A percentile compares a stretch with the other conserved stretches of the same genome.
phyloP scores from a whole-genome alignment of 2,329 filamentous ascomycete genomes.

The Colletotrichum chrysophilum region DNA sequence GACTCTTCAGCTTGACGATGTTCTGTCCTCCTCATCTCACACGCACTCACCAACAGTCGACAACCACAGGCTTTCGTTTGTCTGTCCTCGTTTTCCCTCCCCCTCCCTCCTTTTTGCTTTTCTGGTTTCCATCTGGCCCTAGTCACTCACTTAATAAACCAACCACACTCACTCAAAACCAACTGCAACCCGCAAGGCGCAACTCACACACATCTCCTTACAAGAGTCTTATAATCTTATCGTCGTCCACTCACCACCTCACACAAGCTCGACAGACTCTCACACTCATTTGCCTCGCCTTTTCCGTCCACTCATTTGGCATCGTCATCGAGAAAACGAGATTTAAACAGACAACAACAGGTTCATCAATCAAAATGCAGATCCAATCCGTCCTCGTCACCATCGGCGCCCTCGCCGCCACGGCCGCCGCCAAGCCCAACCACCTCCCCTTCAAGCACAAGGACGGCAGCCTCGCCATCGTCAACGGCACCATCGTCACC shows the following conservation, averaged over 20 bases:
- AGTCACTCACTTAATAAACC: slow-evolving; percentile 7
- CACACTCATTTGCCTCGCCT: neutral
- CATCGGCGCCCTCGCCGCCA: slow-evolving; percentile 23
- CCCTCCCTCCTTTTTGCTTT: neutral
- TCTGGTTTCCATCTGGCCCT: neutral
- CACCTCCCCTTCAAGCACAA: neutral
- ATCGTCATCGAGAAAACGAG: neutral
- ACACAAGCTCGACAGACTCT: slow-evolving; percentile 1
- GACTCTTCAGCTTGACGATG: neutral
- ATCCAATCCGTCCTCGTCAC: slow-evolving; percentile 30
- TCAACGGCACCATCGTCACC: slow-evolving; percentile 33
- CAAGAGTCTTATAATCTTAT: too few species aligned
- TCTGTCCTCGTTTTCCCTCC: neutral
- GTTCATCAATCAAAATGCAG: slow-evolving; percentile 28
- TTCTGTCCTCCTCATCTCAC: neutral
- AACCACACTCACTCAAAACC: neutral
- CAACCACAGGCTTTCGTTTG: slow-evolving; percentile 7
- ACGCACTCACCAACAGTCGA: neutral
- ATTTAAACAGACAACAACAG: slow-evolving; percentile 13
- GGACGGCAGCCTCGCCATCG: neutral
- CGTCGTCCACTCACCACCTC: neutral
- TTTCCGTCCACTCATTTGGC: neutral
- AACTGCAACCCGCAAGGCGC: neutral
- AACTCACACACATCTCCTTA: slow-evolving; percentile 2
- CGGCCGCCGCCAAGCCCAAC: neutral